Evolutionary conservation across 1,284 basidiomycete genomes (phyloP).

Genomic region (Ceratobasidium sp.): DNA sequence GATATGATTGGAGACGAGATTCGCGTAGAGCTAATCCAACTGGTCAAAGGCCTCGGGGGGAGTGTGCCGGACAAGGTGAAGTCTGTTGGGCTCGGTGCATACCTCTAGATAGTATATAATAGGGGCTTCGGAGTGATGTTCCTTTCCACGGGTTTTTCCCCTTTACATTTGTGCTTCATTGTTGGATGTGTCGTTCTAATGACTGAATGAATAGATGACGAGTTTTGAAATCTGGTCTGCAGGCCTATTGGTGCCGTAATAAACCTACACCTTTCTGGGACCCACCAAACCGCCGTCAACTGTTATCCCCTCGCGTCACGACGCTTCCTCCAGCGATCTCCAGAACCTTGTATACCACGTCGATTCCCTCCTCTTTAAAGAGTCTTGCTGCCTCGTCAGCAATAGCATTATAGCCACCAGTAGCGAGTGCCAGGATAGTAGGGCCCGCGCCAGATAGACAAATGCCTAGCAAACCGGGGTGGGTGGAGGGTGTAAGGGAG

Average conservation of each 20-base stretch:
- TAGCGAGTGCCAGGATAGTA: constrained; percentile 96
- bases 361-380: constrained; percentile 73
- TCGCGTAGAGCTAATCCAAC: constrained; percentile 72
- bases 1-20: constrained; percentile 83
- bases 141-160: background rate
- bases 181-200: constrained; percentile 11
- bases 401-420: constrained; percentile 79
- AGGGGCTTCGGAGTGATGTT: background rate
- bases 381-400: constrained; percentile 79
- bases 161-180: constrained; percentile 8
- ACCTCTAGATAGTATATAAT: constrained; percentile 27
- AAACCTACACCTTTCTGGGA: background rate
- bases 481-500: constrained; percentile 82
- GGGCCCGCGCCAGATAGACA: constrained; percentile 98
- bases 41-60: constrained; percentile 76
- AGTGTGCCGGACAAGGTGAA: constrained; percentile 77
- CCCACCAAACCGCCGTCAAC: background rate
- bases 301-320: constrained; percentile 11
- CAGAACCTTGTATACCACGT: constrained; percentile 83
- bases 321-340: constrained; percentile 65
- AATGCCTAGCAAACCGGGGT: constrained; percentile 94
- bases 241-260: background rate
- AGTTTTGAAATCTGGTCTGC: constrained; percentile 14
- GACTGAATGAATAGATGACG: constrained; percentile 16
- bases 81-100: constrained; percentile 66